Base-by-base conservation (phyloP, 129 eudicot species). In the Daucus carota region DNA sequence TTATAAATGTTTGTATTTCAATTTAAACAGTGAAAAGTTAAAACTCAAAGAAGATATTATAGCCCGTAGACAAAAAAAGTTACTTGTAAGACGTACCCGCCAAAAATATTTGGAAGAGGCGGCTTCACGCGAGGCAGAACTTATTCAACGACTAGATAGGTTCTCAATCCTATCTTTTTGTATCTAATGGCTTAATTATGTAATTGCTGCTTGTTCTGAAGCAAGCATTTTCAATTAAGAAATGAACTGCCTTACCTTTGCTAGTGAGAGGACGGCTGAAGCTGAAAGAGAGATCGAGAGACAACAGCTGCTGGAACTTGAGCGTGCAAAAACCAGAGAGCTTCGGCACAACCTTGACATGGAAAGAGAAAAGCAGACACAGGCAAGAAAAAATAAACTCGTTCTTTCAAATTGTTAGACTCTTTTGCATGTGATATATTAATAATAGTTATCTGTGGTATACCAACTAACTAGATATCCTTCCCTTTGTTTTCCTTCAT, bases 71-170 rank as follows among this genome's bases (percentile, higher is more conserved):
- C 98, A 91, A 75, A 84, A 89, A 75, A 93, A 93, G 81, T 78
- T 93, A 42, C 82, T 87, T 24, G 68, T 83, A 47, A 90, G 90
- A 72, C 88, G 84, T 65, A 87, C 90, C 42, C 97, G 97, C 20
- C 90, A 91, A 62, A 90, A 87, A 74, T 82, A 85, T 82, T 70
- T 91, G 40, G 98, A 93, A 72, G 97, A 93, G 70, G 93, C 91
- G 71, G 87, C 97, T 81, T 74, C 89, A 72, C 87, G 87, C 48
- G 97, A 93, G 81, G 90, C 96, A 54, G 88, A 91, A 73, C 93
- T 89, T 81, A 87, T 93, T 81, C 91, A 93, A 74, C 87, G 87
- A 76, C 97, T 93, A 78, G 98, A 93, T 80, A 93, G 98, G 98
- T 93, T 81, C 75, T 32, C 4, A 22, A 40, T 82, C 60, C 44